Evolutionary conservation across 2,329 filamentous ascomycete species (phyloP).

Genomic region (Aphanocladium album): DNA sequence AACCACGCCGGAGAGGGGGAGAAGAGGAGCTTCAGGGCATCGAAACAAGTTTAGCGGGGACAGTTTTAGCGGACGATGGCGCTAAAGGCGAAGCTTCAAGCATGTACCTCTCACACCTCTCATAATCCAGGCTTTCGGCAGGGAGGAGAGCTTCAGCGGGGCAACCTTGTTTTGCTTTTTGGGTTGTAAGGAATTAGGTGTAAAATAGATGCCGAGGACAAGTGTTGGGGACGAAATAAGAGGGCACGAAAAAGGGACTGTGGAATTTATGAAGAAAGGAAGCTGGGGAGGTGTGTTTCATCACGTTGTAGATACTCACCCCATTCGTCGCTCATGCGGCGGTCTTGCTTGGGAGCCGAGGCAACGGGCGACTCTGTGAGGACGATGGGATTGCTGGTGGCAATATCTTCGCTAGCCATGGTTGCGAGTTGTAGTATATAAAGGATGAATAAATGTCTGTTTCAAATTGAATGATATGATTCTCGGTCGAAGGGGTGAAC

Average conservation of each 20-base stretch:
- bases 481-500: not conserved
- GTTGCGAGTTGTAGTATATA: not conserved
- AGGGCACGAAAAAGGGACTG: no score
- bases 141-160: not conserved
- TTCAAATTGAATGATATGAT: not conserved
- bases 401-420: slow-evolving; percentile 21
- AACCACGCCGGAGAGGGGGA: no score
- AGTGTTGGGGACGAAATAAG: no score
- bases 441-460: not conserved
- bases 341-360: slow-evolving; percentile 24
- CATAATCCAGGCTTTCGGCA: not conserved
- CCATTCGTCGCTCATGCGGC: slow-evolving; percentile 43
- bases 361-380: slow-evolving; percentile 27
- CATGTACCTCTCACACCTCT: no score
- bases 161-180: not conserved
- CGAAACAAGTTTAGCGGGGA: no score
- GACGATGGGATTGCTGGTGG: slow-evolving; percentile 18
- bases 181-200: no score
- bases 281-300: no score
- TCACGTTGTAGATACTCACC: no score
- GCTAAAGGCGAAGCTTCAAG: no score
- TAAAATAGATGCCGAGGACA: no score
- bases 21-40: no score
- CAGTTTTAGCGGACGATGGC: not conserved
- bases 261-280: no score